These are phyloP conservation scores for Suhomyces terraborum DNA, from an alignment of 1,139 yeast species.

Conservation along the genomic window DNA sequence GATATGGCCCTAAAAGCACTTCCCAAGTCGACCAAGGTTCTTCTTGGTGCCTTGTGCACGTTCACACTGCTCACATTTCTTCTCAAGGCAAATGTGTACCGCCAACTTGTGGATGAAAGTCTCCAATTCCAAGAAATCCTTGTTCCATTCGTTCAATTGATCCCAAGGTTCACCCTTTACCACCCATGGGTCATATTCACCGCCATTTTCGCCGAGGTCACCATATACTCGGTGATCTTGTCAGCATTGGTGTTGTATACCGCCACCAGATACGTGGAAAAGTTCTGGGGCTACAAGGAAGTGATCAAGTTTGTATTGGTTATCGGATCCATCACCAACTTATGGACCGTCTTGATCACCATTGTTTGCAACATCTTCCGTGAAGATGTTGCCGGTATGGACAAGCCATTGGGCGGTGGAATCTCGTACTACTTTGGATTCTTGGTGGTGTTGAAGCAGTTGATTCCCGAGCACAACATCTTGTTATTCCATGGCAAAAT, in stretches of 20 bases:
- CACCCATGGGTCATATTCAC: constrained; percentile 80
- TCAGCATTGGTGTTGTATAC: constrained; percentile 53
- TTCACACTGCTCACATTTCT: constrained; percentile 31
- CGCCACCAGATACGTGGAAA: constrained; percentile 54
- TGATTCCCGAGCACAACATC: constrained; percentile 85
- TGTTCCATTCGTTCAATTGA: constrained; percentile 67
- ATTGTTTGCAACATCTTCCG: constrained; percentile 42
- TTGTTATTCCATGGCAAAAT: constrained; percentile 63
- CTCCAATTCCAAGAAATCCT: constrained; percentile 39
- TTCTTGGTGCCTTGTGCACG: constrained; percentile 27
- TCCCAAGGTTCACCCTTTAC: constrained; percentile 60
- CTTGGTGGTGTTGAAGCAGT: constrained; percentile 82
- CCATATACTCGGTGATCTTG: constrained; percentile 50
- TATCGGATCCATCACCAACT: constrained; percentile 55
- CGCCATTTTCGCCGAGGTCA: constrained; percentile 70
- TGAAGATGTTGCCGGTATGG: constrained; percentile 42
- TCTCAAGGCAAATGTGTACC: constrained; percentile 27
- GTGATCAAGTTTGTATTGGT: constrained; percentile 59
- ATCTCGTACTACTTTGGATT: constrained; percentile 72
- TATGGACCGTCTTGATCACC: constrained; percentile 30
- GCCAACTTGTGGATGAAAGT: constrained; percentile 9
- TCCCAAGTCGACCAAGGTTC: constrained; percentile 34
- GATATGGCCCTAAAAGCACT: constrained; percentile 10
- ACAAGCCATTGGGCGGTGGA: constrained; percentile 67
- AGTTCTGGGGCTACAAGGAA: constrained; percentile 62